A percentile compares a stretch with the other conserved stretches of the same genome.
phyloP scores from a whole-genome alignment of 2,329 filamentous ascomycete species.

The Diaporthe amygdali region DNA sequence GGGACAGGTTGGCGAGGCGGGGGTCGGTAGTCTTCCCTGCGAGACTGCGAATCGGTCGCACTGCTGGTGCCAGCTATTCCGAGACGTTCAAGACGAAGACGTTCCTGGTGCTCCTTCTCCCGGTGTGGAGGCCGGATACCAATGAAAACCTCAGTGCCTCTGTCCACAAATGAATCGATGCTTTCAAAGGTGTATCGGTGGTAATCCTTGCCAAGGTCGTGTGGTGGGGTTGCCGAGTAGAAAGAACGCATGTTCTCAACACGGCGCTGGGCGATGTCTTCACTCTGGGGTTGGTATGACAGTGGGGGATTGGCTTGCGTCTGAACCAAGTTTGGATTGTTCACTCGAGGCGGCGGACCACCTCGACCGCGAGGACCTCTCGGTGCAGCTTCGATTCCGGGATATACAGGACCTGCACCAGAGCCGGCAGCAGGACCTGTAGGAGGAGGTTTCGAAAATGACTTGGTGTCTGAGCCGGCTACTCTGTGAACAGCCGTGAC shows the following conservation, averaged over 20 bases:
- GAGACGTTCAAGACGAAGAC: conserved; percentile 23
- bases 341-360: conserved; percentile 28
- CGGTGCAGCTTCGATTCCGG: conserved; percentile 33
- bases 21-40: conserved; percentile 14
- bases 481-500: conserved; percentile 63
- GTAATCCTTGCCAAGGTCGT: conserved; percentile 56
- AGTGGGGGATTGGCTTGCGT: conserved; percentile 45
- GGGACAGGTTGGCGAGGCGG: conserved; percentile 18
- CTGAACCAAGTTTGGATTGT: conserved; percentile 11
- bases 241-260: conserved; percentile 59
- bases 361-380: conserved; percentile 32
- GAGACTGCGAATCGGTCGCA: conserved; percentile 13
- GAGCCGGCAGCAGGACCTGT: conserved; percentile 25
- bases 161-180: conserved; percentile 69
- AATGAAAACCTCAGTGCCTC: conserved; percentile 72
- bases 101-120: conserved; percentile 44
- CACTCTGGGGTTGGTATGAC: conserved; percentile 62
- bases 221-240: conserved; percentile 39
- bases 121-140: conserved; percentile 66
- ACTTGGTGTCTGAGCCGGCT: conserved; percentile 37
- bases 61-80: conserved; percentile 12
- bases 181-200: conserved; percentile 78
- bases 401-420: conserved; percentile 23
- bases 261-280: conserved; percentile 68
- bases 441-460: conserved; percentile 25